phyloP scores from a whole-genome alignment of 192 early-diverging fungal genomes.

The Nowakowskiella sp. region DNA sequence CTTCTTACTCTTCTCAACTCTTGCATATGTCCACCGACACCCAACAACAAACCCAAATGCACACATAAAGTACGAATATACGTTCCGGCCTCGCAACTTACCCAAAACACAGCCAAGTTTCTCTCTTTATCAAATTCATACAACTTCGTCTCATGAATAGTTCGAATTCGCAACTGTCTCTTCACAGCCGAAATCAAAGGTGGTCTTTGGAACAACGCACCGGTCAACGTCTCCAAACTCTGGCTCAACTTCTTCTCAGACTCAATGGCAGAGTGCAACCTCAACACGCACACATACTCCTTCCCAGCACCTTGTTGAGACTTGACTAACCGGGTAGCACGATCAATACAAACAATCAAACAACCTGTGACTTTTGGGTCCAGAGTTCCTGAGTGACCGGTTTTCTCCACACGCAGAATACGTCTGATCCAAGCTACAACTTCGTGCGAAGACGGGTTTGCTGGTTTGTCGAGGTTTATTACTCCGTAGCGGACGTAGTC shows the following conservation, averaged over 20 bases:
- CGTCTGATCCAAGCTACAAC: conserved; percentile 99
- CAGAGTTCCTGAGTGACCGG: conserved; percentile 95
- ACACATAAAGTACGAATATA: conserved; percentile 99
- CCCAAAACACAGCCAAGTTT: conserved; percentile 96
- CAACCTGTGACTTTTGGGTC: conserved; percentile 99
- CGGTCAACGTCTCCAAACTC: conserved; percentile 89
- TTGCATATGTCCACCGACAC: conserved; percentile 98
- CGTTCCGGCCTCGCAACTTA: conserved; percentile 96
- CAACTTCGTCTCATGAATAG: conserved; percentile 93
- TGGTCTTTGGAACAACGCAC: conserved; percentile 97
- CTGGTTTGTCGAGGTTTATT: conserved; percentile 99
- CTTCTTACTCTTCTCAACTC: conserved; percentile 95
- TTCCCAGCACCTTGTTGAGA: conserved; percentile 97
- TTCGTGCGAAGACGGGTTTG: conserved; percentile 99
- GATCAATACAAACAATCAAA: conserved; percentile 97
- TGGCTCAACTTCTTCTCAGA: conserved; percentile 78
- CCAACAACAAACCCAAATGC: conserved; percentile 90
- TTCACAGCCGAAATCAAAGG: conserved; percentile 99
- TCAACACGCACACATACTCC: conserved; percentile 93
- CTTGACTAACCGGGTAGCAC: conserved; percentile 97
- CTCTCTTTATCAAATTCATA: conserved; percentile 96
- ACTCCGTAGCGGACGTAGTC: conserved; percentile 95
- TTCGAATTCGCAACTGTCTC: conserved; percentile 97
- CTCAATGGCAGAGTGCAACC: conserved; percentile 90
- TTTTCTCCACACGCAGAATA: conserved; percentile 95